Evolutionary conservation across 495 filamentous ascomycete species (phyloP).

Genomic region (Platismatia glauca): DNA sequence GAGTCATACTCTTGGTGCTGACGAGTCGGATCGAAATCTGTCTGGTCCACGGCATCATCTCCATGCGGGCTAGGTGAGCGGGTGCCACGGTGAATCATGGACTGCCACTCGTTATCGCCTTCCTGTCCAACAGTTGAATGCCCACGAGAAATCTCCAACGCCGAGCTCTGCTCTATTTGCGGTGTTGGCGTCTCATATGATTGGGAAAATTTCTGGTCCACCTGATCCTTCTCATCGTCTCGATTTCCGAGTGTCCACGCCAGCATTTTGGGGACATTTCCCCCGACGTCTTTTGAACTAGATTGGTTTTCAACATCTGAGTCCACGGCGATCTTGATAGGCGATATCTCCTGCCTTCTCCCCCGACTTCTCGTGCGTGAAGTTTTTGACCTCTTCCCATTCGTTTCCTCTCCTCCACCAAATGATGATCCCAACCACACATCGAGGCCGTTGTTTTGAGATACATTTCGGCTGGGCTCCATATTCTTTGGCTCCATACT

Average conservation of each 20-base stretch:
- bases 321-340: conserved; percentile 21
- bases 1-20: conserved; percentile 45
- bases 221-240: not conserved
- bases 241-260: not conserved
- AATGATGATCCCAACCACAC: conserved; percentile 26
- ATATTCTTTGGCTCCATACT: conserved; percentile 20
- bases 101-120: conserved; percentile 17
- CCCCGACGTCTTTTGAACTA: not conserved
- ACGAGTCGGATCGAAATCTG: conserved; percentile 32
- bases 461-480: conserved; percentile 10
- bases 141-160: not conserved
- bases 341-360: conserved; percentile 23
- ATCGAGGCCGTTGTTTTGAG: conserved; percentile 14
- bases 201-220: not conserved
- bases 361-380: conserved; percentile 11
- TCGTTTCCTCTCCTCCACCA: conserved; percentile 1
- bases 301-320: conserved; percentile 24
- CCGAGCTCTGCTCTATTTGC: not conserved
- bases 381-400: not conserved
- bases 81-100: conserved; percentile 26
- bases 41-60: conserved; percentile 24
- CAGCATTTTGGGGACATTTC: not conserved
- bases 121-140: conserved; percentile 26
- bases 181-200: not conserved
- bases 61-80: conserved; percentile 28